Percentiles rank a stretch among this genome's conserved stretches.
phyloP scores from a whole-genome alignment of 306 rosid genomes.

The Pterocarpus macrocarpus region DNA sequence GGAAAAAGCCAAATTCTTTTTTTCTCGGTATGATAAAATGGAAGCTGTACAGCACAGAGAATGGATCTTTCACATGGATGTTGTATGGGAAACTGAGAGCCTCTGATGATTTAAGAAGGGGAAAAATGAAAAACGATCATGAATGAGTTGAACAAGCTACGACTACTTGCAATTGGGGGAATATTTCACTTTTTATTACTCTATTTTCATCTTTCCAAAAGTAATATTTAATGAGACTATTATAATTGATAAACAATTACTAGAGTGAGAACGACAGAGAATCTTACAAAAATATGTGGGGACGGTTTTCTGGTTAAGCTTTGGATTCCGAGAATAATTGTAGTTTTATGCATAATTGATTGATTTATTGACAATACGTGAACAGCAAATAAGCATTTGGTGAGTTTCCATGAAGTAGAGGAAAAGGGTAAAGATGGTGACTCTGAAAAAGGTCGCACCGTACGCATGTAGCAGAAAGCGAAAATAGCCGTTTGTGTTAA shows the following conservation, averaged over 20 bases:
- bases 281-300: background rate
- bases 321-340: background rate
- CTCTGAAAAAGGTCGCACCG: constrained; percentile 14
- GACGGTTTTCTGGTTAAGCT: constrained; percentile 1
- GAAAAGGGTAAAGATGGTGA: constrained; percentile 15
- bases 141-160: background rate
- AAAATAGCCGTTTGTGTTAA: constrained; percentile 50
- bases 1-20: background rate
- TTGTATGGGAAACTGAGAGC: constrained; percentile 11
- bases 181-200: constrained; percentile 27
- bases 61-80: background rate
- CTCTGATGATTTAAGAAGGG: background rate
- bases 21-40: constrained; percentile 18
- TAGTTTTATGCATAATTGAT: background rate
- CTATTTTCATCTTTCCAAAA: constrained; percentile 8
- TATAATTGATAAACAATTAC: background rate
- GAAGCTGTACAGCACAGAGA: constrained; percentile 18
- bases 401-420: constrained; percentile 23
- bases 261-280: background rate
- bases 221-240: background rate
- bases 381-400: background rate
- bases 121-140: background rate
- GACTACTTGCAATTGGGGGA: constrained; percentile 3
- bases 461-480: constrained; percentile 13
- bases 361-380: background rate